phyloP scores from a whole-genome alignment of 2,329 filamentous ascomycete genomes.

The Aspergillus latus region DNA sequence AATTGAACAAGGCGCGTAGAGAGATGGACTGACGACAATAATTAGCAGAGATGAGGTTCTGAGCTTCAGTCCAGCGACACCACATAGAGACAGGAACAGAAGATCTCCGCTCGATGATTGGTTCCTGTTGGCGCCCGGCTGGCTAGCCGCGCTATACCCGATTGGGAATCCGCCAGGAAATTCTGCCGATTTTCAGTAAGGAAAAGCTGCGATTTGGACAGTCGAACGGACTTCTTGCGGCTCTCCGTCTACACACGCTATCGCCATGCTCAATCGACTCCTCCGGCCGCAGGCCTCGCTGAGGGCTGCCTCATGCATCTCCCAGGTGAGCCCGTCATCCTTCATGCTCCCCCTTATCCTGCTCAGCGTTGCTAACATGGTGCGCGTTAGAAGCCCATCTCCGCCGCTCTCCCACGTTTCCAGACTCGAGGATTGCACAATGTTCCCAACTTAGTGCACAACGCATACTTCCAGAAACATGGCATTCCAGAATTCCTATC shows the following conservation, averaged over 20 bases:
- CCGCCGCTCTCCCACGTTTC: slow-evolving; percentile 38
- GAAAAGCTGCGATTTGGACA: slow-evolving; percentile 20
- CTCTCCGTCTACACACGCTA: slow-evolving; percentile 21
- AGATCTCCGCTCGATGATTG: slow-evolving; percentile 28
- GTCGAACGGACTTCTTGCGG: slow-evolving; percentile 12
- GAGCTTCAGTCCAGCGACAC: neutral
- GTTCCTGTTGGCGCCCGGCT: slow-evolving; percentile 19
- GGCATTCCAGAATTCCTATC: slow-evolving; percentile 72
- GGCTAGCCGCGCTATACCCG: slow-evolving; percentile 31
- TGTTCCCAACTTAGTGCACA: slow-evolving; percentile 52
- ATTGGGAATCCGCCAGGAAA: slow-evolving; percentile 33
- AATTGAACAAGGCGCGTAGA: slow-evolving; percentile 15
- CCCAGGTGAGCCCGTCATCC: slow-evolving; percentile 32
- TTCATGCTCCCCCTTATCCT: slow-evolving; percentile 9
- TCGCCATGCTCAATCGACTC: slow-evolving; percentile 45
- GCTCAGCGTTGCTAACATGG: slow-evolving; percentile 19
- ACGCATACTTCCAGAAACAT: slow-evolving; percentile 46
- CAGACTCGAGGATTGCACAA: slow-evolving; percentile 44
- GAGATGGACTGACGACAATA: neutral
- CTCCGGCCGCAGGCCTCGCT: slow-evolving; percentile 46
- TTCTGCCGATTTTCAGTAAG: slow-evolving; percentile 32
- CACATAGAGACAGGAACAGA: slow-evolving; percentile 14
- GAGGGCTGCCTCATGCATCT: slow-evolving; percentile 40
- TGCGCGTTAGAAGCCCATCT: slow-evolving; percentile 33
- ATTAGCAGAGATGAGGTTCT: neutral